These are phyloP conservation scores for Colletotrichum simmondsii DNA, from an alignment of 2,329 filamentous ascomycete species.

Conservation along the genomic window DNA sequence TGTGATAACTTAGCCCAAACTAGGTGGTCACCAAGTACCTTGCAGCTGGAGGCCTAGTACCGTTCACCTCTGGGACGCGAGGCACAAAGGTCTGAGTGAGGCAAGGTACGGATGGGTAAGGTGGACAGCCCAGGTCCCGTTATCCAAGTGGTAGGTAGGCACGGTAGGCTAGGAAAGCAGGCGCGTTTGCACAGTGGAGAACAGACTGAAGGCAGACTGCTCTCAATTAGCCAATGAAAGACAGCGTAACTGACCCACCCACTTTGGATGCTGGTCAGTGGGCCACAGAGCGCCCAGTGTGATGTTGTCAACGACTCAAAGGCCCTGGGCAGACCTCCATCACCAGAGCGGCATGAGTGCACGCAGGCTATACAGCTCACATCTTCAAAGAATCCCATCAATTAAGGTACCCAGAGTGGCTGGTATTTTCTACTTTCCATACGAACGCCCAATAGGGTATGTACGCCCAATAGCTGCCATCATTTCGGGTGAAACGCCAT, in stretches of 20 bases:
- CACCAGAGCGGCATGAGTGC: no score
- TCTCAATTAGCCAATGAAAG: neutral
- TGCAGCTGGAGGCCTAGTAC: neutral
- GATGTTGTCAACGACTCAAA: neutral
- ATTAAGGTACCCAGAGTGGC: no score
- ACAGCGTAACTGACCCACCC: neutral
- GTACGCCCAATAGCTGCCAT: no score
- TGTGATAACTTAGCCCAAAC: neutral
- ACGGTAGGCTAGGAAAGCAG: neutral
- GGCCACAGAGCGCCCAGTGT: no score
- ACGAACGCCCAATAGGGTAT: no score
- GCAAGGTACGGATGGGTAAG: neutral
- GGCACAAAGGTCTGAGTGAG: neutral
- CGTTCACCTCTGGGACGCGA: conserved; percentile 1
- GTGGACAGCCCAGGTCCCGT: neutral
- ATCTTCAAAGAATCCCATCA: no score
- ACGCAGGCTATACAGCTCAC: no score
- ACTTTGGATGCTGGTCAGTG: neutral
- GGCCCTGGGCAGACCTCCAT: no score
- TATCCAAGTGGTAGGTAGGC: neutral
- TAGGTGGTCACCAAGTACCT: neutral
- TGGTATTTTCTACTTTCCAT: no score
- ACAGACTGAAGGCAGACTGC: neutral
- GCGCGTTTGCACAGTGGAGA: neutral
- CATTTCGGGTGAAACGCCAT: no score